Evolutionary conservation across 2,329 filamentous ascomycete genomes (phyloP).

Genomic region (Apiospora pterosperma): DNA sequence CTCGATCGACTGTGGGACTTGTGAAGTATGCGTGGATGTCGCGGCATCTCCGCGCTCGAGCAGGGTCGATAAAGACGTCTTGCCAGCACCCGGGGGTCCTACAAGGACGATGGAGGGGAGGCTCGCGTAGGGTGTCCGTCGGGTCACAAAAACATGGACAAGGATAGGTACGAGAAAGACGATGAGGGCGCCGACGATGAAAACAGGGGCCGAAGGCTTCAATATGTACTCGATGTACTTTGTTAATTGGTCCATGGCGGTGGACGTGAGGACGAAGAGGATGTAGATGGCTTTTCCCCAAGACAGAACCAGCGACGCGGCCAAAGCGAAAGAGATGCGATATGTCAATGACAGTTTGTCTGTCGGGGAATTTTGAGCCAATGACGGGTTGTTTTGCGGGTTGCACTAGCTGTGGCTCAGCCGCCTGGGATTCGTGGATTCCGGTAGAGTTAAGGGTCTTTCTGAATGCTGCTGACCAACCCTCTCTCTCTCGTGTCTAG

Average conservation of each 20-base stretch:
- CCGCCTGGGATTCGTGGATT: background rate
- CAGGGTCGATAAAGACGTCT: constrained; percentile 82
- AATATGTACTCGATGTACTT: constrained; percentile 49
- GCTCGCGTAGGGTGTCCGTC: constrained; percentile 59
- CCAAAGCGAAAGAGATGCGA: background rate
- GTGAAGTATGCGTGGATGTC: constrained; percentile 53
- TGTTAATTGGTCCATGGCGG: constrained; percentile 35
- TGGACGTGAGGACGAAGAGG: background rate
- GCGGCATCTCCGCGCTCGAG: constrained; percentile 51
- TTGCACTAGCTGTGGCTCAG: constrained; percentile 1
- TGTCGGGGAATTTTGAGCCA: background rate
- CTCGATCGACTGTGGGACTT: constrained; percentile 48
- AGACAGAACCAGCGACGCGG: background rate
- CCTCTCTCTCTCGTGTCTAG: too few species aligned
- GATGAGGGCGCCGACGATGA: constrained; percentile 68
- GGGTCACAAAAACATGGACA: constrained; percentile 73
- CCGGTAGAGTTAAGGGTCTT: background rate
- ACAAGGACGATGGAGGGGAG: constrained; percentile 77
- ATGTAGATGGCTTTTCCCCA: background rate
- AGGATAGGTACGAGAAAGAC: constrained; percentile 71
- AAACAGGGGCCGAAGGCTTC: constrained; percentile 56
- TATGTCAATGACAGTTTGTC: too few species aligned
- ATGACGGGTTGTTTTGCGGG: background rate
- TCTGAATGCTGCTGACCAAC: background rate
- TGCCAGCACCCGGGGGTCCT: constrained; percentile 79